Conservation (phyloP, 2,329 filamentous ascomycete genomes). For the Beauveria brongniartii region DNA sequence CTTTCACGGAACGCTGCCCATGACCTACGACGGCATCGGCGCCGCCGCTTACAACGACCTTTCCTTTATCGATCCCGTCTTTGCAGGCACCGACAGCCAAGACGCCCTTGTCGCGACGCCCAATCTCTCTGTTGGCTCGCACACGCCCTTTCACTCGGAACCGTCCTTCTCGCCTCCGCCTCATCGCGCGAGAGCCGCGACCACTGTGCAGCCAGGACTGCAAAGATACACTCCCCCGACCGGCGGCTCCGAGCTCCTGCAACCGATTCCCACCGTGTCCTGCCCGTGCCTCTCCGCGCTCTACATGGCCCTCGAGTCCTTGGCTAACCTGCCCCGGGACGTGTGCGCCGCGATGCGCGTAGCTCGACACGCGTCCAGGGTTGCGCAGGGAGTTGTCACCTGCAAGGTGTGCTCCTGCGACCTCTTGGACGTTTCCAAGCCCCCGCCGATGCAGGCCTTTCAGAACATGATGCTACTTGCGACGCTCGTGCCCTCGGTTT, state of each 20-base stretch:
- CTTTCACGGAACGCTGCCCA: neutral
- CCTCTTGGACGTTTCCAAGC: constrained; percentile 22
- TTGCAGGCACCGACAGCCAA: neutral
- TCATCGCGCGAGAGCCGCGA: neutral
- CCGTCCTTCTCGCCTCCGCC: constrained; percentile 3
- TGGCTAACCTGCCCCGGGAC: constrained; percentile 37
- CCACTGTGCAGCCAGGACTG: neutral
- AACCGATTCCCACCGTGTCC: constrained; percentile 20
- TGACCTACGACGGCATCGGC: neutral
- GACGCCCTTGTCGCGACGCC: neutral
- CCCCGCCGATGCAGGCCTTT: constrained; percentile 39
- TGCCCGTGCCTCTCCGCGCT: constrained; percentile 44
- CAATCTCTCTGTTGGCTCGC: constrained; percentile 6
- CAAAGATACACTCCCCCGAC: neutral
- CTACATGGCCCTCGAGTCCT: constrained; percentile 42
- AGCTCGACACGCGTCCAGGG: constrained; percentile 38
- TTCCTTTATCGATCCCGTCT: neutral
- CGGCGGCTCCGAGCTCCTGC: constrained; percentile 12
- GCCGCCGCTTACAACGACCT: neutral
- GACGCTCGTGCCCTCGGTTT: constrained; percentile 48
- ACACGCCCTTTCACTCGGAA: neutral
- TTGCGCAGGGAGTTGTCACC: constrained; percentile 42
- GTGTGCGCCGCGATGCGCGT: constrained; percentile 39
- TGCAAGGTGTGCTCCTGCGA: constrained; percentile 42
- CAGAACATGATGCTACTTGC: constrained; percentile 53